Evolutionary conservation across 2,329 filamentous ascomycete species (phyloP), one percentile per base, ranked within the genome.

Genomic region (Teratosphaeriaceae sp.): DNA sequence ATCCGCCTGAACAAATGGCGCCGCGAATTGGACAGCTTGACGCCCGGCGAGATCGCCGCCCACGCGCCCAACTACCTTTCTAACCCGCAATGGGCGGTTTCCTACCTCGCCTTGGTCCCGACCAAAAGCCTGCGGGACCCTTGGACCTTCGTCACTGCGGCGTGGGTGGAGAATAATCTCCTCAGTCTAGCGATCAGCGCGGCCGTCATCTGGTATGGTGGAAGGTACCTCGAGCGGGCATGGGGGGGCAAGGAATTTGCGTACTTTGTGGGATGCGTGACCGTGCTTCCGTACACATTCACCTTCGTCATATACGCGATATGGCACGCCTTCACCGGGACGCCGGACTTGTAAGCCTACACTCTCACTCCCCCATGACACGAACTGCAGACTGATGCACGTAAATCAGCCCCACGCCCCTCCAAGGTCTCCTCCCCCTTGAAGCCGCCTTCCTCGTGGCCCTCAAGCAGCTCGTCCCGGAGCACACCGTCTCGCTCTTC

Each of bases 401-500:
- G n/a, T n/a, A 24, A 6, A 20, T 12, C 47, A 68, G 63, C 57
- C 92, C 85, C 36, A 88, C 85, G 35, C 83, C 85, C 50, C 86
- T 97, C 60, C 86, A 85, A 55, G 92, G 92, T 55, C 89, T 88
- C 43, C 83, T 95, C 50, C 82, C 89, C 13, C 74, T 96, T 45
- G 90, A 96, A 65, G 88, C 92, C 36, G 83, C 85, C 48, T 97
- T 97, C 70, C 84, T 98, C 48, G 87, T 97, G 57, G 87, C 90
- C 42, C 95, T 97, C 69, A 97, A 94, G 69, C 92, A 98, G 67
- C 85, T 98, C 38, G 85, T 97, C 26, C 92, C 92, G 18, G 89
- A 95, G 49, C 92, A 98, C 66, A 98, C 92, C 9, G 90, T 97
- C 41, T 92, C 90, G 3, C 79, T 98, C 45, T 90, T 95, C 70